phyloP scores from a whole-genome alignment of 345 rosid species.

The Eucalyptus regnans region DNA sequence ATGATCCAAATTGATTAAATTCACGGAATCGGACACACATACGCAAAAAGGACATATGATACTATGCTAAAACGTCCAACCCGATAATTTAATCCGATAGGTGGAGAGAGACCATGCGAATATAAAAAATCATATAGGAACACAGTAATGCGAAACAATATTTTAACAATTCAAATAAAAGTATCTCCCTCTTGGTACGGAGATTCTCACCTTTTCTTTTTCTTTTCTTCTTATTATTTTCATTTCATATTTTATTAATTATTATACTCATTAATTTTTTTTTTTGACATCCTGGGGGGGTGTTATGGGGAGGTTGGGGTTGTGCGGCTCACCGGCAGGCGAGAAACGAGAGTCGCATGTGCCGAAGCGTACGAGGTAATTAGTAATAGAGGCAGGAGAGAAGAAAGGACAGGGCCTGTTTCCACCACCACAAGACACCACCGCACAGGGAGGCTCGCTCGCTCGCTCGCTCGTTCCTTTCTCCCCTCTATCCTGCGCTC shows the following conservation, averaged over 20 bases:
- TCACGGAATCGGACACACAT: no score
- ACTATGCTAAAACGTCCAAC: no score
- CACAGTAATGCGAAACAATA: background rate
- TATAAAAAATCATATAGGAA: no score
- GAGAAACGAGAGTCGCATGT: background rate
- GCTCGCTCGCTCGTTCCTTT: background rate
- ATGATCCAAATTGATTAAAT: no score
- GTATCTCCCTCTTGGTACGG: background rate
- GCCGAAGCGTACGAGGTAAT: background rate
- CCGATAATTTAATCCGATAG: fast-evolving
- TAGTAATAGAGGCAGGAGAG: background rate
- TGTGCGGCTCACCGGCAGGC: no score
- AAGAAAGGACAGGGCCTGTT: background rate
- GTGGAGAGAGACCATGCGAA: fast-evolving
- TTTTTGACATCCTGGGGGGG: background rate
- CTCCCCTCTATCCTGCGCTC: background rate
- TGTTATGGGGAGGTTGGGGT: no score
- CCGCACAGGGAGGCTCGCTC: background rate
- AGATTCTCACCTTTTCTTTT: background rate
- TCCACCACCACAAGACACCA: background rate
- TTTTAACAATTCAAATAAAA: background rate
- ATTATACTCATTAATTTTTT: no score
- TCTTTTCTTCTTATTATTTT: no score
- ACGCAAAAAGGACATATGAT: no score
- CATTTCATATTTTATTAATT: no score